phyloP scores from a whole-genome alignment of 1,284 basidiomycete genomes.

The Sphaerobolus stellatus region DNA sequence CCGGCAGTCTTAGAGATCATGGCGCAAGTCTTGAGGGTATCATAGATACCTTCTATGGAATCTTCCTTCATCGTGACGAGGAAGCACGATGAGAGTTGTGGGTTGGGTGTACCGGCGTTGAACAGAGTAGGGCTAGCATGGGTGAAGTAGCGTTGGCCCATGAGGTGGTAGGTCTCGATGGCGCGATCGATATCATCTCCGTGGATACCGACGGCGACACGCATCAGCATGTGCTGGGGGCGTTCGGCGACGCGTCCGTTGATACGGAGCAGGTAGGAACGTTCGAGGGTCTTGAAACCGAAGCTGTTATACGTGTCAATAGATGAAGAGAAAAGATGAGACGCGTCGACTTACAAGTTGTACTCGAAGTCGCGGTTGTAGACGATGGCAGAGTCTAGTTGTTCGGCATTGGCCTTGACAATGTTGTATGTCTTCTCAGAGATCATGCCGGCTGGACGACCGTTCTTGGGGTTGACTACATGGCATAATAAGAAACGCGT shows the following conservation, averaged over 20 bases:
- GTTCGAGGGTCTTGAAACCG: constrained; percentile 99
- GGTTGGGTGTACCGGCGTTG: constrained; percentile 95
- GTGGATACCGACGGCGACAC: constrained; percentile 97
- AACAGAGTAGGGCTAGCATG: constrained; percentile 98
- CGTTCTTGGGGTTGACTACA: constrained; percentile 96
- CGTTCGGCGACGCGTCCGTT: constrained; percentile 95
- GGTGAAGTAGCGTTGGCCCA: constrained; percentile 97
- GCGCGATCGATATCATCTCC: constrained; percentile 87
- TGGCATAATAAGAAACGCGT: constrained; percentile 8
- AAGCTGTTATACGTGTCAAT: constrained; percentile 51
- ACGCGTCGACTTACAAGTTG: constrained; percentile 65
- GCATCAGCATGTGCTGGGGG: constrained; percentile 99
- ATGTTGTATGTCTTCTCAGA: constrained; percentile 84
- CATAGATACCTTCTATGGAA: constrained; percentile 99
- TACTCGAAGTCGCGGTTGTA: constrained; percentile 99
- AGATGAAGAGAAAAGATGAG: background rate
- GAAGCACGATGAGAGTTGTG: constrained; percentile 98
- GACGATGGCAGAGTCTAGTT: constrained; percentile 92
- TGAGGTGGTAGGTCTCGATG: constrained; percentile 90
- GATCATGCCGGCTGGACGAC: constrained; percentile 86
- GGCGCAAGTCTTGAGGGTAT: constrained; percentile 96
- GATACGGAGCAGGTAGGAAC: constrained; percentile 94
- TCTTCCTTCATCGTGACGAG: constrained; percentile 98
- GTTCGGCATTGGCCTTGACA: constrained; percentile 80
- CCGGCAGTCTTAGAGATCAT: constrained; percentile 99